Evolutionary conservation across 305 asterid genomes (phyloP).

Genomic region (Striga hermonthica): DNA sequence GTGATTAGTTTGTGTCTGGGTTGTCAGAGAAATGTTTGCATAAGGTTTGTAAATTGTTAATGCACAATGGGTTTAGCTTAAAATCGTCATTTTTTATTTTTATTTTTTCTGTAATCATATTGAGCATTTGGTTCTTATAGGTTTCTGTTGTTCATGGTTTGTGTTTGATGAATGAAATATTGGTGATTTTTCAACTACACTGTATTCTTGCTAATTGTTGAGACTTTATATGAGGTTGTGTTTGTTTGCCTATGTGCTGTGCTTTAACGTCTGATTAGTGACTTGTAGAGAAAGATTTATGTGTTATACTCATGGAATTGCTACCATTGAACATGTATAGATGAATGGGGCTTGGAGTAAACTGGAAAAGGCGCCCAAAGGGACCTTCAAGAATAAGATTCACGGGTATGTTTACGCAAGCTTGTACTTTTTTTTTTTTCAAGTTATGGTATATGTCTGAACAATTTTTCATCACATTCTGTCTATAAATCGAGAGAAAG

Average conservation of each 20-base stretch:
- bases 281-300: background rate
- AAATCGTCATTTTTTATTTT: background rate
- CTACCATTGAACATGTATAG: constrained; percentile 14
- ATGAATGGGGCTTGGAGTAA: constrained; percentile 79
- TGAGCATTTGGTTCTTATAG: background rate
- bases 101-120: background rate
- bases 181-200: background rate
- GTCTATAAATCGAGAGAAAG: background rate
- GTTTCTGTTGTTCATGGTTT: background rate
- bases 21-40: background rate
- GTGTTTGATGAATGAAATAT: background rate
- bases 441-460: background rate
- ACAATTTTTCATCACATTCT: background rate
- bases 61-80: background rate
- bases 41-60: background rate
- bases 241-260: background rate
- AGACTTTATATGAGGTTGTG: background rate
- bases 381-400: constrained; percentile 72
- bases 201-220: constrained; percentile 17
- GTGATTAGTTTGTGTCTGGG: background rate
- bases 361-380: constrained; percentile 84
- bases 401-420: constrained; percentile 55
- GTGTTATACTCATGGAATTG: background rate
- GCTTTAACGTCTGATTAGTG: background rate
- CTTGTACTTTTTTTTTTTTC: background rate